These are phyloP conservation scores for Hypoxylon intermedium DNA, from an alignment of 495 filamentous ascomycete genomes.

Conservation along the genomic window DNA sequence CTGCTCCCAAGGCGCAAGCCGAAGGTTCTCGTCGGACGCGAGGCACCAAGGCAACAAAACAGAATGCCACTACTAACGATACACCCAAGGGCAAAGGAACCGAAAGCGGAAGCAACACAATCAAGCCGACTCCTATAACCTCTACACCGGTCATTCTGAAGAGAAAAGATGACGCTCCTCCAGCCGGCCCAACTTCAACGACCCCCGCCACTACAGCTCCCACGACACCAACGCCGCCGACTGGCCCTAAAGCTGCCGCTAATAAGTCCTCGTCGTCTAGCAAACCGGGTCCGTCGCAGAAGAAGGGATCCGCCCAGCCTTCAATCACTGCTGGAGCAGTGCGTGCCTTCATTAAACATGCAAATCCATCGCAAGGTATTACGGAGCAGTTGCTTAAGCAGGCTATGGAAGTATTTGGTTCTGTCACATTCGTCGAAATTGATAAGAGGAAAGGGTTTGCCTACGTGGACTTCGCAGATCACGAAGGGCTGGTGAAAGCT, in stretches of 20 bases:
- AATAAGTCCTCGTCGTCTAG: slow-evolving; percentile 32
- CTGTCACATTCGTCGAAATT: slow-evolving; percentile 80
- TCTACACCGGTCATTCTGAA: slow-evolving; percentile 41
- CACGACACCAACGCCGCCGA: slow-evolving; percentile 44
- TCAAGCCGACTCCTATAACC: slow-evolving; percentile 32
- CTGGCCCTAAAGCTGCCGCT: slow-evolving; percentile 43
- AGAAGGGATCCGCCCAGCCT: slow-evolving; percentile 34
- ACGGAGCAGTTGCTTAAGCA: slow-evolving; percentile 77
- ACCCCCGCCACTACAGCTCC: slow-evolving; percentile 38
- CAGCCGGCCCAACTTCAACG: slow-evolving; percentile 33
- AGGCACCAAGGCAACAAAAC: slow-evolving; percentile 44
- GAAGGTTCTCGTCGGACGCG: slow-evolving; percentile 37
- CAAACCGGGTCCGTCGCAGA: slow-evolving; percentile 32
- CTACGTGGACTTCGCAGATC: slow-evolving; percentile 82
- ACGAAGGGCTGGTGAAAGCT: slow-evolving; percentile 73
- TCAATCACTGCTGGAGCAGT: slow-evolving; percentile 63
- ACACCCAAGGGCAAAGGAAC: slow-evolving; percentile 36
- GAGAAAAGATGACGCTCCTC: slow-evolving; percentile 35
- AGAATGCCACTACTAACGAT: slow-evolving; percentile 40
- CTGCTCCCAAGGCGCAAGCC: slow-evolving; percentile 41
- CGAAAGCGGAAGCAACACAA: slow-evolving; percentile 29
- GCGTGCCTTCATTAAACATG: slow-evolving; percentile 92
- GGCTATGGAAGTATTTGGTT: slow-evolving; percentile 73
- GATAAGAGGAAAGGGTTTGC: slow-evolving; percentile 93
- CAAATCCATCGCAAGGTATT: slow-evolving; percentile 88